These are phyloP conservation scores for Yamadazyma sp. DNA, from an alignment of 1,139 yeast species.

Conservation along the genomic window DNA sequence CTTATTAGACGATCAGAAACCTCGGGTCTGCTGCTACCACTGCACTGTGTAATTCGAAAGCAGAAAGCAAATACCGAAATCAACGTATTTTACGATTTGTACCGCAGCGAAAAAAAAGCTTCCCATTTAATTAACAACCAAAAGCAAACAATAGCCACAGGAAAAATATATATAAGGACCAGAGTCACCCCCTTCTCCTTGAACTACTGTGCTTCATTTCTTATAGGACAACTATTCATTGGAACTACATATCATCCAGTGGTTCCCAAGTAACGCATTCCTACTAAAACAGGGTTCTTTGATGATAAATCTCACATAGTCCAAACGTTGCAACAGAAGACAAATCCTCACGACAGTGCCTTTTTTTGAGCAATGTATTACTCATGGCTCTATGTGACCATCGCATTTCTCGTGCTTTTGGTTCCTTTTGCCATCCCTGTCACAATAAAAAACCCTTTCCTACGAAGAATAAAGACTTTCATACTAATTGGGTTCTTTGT, in stretches of 20 bases:
- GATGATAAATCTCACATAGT: too few relatives aligned
- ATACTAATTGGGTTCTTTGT: conserved; percentile 20
- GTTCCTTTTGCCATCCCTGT: conserved; percentile 22
- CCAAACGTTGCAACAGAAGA: too few relatives aligned
- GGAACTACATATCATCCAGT: too few relatives aligned
- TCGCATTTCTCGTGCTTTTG: conserved; percentile 18
- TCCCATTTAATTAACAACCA: background rate
- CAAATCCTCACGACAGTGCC: too few relatives aligned
- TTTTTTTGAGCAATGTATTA: conserved; percentile 18
- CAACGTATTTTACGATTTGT: conserved; percentile 5
- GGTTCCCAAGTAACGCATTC: too few relatives aligned
- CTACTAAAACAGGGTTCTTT: too few relatives aligned
- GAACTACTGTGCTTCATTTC: too few relatives aligned
- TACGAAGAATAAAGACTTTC: conserved; percentile 14
- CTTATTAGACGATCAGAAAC: too few relatives aligned
- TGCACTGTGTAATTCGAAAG: too few relatives aligned
- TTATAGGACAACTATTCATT: too few relatives aligned
- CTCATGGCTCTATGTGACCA: conserved; percentile 19
- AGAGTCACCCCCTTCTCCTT: background rate
- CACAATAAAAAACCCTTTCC: conserved; percentile 12
- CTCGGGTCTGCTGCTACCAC: too few relatives aligned
- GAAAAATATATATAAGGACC: background rate
- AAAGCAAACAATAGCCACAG: background rate
- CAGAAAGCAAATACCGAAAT: conserved; percentile 3
- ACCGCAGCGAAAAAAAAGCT: background rate